Base-by-base conservation (phyloP, 345 rosid species). In the Salix brachista region DNA sequence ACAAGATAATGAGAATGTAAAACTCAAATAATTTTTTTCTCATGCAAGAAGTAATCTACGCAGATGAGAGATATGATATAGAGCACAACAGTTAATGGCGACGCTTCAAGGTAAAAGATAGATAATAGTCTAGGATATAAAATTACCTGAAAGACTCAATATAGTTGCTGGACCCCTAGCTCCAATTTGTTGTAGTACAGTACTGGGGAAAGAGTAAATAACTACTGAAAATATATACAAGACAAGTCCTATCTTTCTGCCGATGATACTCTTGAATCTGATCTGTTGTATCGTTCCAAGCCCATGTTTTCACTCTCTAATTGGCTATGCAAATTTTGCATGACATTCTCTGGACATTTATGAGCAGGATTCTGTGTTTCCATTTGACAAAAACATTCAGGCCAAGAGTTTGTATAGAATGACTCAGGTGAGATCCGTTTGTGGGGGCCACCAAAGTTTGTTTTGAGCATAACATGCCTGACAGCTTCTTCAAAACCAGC, bases 331-430 rank as follows among this genome's bases (percentile, higher is more conserved):
- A 93, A 82, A 80, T 86, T 87, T 85, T 93, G 95, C 84, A 93
- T 17, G 75, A 91, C 88, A 80, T 91, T 89, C 64, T 87, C 89
- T n/a, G 99, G 99, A 80, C 99, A 96, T 84, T 88, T 89, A 75
- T 96, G 89, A 71, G 91, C 88, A 36, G 90, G 87, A 80, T 90
- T 89, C 78, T 80, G 73, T 16, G 97, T 71, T 69, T 89, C 86
- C 67, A 81, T 78, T 83, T 91, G 90, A 83, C 98, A 96, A 87
- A 94, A 96, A 84, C 99, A 94, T 74, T 96, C 99, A 5, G 98
- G 98, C 98, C 99, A 96, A 77, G 99, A 94, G 80, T 96, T 96
- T 19, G 97, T 94, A 77, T 91, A 96, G 78, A 96, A 92, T n/a
- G 99, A 96, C 75, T 96, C 99, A 0, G 97, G 98, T 56, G 97